Base-by-base conservation (phyloP, 2,329 filamentous ascomycete genomes). In the Rhynchosporium graminicola region DNA sequence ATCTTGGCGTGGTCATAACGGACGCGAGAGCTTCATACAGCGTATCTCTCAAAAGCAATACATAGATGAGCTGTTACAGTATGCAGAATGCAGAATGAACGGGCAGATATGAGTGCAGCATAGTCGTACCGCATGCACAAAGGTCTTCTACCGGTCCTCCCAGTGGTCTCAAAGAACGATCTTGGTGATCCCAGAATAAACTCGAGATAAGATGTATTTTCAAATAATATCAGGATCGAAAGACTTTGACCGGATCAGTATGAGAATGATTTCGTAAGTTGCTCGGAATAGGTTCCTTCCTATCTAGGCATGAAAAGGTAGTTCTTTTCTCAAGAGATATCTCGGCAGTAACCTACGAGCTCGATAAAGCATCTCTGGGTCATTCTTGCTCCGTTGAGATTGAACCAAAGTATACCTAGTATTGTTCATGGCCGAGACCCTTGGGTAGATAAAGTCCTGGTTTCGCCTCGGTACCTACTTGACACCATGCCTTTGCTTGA, bases 41-140 rank as follows among this genome's bases (percentile, higher is more conserved):
- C 29, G 45, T 48, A 42, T 45, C 38, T 56, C 51, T n/a, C 26
- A 46, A 61, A 60, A 61, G 57, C 56, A 63, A 31, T 59, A 60
- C 59, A 60, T 62, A 63, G 43, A 57, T 15, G 54, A 42, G 47
- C 43, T 52, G 36, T 59, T 59, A 59, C 46, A 59, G 33, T 42
- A 52, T 43, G 38, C 57, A 59, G 43, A 31, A 20, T 20, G 20
- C 20, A 20, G 43, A 31, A 51, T 29, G 45, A 36, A 59, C 28
- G 47, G 12, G 40, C 33, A 52, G 33, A 51, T 59, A 51, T n/a
- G 36, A 59, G 26, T 42, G 51, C 51, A 59, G 28, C 31, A 45
- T 29, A 38, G 54, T 46, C 28, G 38, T 40, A 57, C 54, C 46
- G 40, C 54, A 46, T 43, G 28, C 43, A 45, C 45, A 33, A 10